phyloP scores from a whole-genome alignment of 139 green algal species.

The Coccomyxa sp. region DNA sequence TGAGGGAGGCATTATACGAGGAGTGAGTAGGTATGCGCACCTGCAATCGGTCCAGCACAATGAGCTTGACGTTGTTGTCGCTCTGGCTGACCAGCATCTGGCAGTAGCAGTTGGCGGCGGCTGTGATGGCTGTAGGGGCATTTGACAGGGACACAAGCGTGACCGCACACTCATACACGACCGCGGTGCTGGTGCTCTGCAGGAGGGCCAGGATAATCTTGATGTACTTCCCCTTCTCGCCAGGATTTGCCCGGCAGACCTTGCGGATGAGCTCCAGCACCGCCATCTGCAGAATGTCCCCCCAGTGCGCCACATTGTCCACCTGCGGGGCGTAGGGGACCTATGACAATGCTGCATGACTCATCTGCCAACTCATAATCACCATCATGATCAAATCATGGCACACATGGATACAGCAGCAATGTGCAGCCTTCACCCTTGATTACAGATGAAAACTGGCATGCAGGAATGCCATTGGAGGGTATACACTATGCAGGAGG shows the following conservation, averaged over 20 bases:
- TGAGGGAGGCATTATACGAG: no score
- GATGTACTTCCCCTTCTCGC: conserved; percentile 95
- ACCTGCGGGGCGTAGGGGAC: no score
- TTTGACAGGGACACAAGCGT: conserved; percentile 85
- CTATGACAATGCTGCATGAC: no score
- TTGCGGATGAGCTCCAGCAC: conserved; percentile 95
- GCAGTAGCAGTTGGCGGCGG: conserved; percentile 96
- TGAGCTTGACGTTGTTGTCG: conserved; percentile 99
- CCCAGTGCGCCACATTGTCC: conserved; percentile 86
- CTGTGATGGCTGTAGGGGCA: conserved; percentile 89
- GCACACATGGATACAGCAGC: no score
- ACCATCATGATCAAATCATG: no score
- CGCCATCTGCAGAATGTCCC: conserved; percentile 94
- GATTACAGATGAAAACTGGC: no score
- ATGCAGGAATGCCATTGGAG: no score
- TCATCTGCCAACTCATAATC: no score
- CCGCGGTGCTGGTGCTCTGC: conserved; percentile 70
- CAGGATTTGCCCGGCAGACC: conserved; percentile 79
- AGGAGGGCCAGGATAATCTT: conserved; percentile 98
- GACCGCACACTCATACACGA: conserved; percentile 95
- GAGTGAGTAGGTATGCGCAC: conserved; percentile 18
- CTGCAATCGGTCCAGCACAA: conserved; percentile 90
- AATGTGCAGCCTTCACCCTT: background rate
- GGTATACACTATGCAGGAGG: no score
- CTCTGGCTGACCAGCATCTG: conserved; percentile 90